Evolutionary conservation across 78 protist species (phyloP).

Genomic region (Pigoraptor vietnamica): DNA sequence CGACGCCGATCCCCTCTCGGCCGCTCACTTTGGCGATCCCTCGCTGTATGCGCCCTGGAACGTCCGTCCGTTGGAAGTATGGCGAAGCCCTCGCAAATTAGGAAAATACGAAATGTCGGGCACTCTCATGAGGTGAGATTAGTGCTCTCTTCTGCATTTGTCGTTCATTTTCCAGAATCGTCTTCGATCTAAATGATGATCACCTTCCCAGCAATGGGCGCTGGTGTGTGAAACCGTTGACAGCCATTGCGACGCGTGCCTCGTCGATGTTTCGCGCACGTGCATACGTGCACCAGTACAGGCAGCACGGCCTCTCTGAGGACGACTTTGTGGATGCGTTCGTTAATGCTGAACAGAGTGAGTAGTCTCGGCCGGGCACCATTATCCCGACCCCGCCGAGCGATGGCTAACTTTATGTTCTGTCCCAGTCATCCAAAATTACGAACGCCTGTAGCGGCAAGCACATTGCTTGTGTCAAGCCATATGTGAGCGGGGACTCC

Average conservation of each 20-base stretch:
- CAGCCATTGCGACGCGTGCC: neutral
- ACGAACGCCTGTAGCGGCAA: no score
- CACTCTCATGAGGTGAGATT: neutral
- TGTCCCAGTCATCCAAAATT: neutral
- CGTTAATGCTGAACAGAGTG: neutral
- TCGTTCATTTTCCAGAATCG: neutral
- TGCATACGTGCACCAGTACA: conserved; percentile 24
- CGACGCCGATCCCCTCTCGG: neutral
- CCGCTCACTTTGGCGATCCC: neutral
- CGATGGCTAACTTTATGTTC: neutral
- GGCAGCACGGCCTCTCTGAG: neutral
- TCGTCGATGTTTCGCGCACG: neutral
- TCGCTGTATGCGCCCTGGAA: neutral
- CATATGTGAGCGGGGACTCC: no score
- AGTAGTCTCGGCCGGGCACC: neutral
- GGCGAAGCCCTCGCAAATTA: neutral
- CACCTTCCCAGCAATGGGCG: neutral
- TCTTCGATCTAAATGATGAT: neutral
- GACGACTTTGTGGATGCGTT: conserved; percentile 9
- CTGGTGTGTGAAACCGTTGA: neutral
- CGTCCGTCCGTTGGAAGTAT: neutral
- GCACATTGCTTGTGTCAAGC: no score
- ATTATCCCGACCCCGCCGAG: neutral
- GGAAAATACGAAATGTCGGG: neutral
- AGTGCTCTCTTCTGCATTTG: neutral